Conservation (phyloP, 148 eudicot species). For the Vaccinium vitisidaea region DNA sequence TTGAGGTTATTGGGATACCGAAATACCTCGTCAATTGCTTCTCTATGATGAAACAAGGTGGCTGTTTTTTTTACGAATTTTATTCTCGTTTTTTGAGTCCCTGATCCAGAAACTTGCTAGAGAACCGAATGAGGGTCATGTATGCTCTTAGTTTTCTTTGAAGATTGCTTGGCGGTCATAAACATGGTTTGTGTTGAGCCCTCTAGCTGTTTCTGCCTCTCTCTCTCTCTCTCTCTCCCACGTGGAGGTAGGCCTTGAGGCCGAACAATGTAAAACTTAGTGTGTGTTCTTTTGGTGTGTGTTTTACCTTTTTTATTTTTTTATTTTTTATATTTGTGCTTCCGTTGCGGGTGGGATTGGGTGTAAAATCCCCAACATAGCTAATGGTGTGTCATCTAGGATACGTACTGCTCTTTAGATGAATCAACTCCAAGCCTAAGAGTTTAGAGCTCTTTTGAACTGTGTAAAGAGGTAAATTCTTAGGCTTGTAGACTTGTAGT, state of each 20-base stretch:
- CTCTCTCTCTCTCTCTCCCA: neutral
- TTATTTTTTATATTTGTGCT: too few species aligned
- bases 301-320: too few species aligned
- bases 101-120: neutral
- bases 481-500: too few species aligned
- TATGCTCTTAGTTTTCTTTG: neutral
- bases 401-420: neutral
- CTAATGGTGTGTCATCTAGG: neutral
- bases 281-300: too few species aligned
- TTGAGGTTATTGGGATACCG: neutral
- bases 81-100: neutral
- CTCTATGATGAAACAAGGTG: too few species aligned
- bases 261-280: too few species aligned
- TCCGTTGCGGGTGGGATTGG: too few species aligned
- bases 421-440: neutral
- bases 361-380: neutral
- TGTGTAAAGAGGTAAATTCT: too few species aligned
- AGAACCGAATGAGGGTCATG: neutral
- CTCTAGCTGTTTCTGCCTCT: neutral
- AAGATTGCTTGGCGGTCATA: neutral
- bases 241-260: too few species aligned
- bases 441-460: neutral
- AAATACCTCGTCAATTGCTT: neutral
- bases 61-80: too few species aligned
- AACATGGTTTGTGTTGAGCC: neutral